Conservation (phyloP, 2,329 filamentous ascomycete genomes). For the Talaromyces albobiverticillius region DNA sequence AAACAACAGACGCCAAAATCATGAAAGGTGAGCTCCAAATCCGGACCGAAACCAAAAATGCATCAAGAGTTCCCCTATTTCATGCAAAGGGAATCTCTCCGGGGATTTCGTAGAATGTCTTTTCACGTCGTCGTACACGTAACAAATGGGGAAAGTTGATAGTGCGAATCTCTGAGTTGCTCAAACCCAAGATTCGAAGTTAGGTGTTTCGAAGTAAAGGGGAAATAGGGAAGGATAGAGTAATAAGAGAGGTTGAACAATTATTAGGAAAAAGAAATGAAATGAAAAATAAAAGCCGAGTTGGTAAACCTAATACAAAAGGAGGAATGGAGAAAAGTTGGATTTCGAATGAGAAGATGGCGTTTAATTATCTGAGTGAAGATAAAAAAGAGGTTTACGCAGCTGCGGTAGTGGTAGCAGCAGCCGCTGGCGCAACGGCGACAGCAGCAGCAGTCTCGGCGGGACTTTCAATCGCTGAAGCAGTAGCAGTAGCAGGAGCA, state of each 20-base stretch:
- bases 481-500: conserved; percentile 33
- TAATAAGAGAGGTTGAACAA: conserved; percentile 15
- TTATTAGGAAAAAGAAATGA: conserved; percentile 1
- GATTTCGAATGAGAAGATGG: conserved; percentile 17
- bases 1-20: conserved; percentile 12
- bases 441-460: conserved; percentile 33
- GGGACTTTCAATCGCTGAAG: conserved; percentile 36
- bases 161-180: too few species aligned
- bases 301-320: conserved; percentile 32
- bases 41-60: conserved; percentile 7
- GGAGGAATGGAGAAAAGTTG: conserved; percentile 20
- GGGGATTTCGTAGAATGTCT: conserved; percentile 34
- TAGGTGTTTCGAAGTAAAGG: conserved; percentile 16
- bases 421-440: conserved; percentile 34
- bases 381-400: conserved; percentile 1
- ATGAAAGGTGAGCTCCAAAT: not conserved
- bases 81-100: conserved; percentile 20
- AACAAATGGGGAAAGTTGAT: conserved; percentile 21
- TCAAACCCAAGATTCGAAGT: too few species aligned
- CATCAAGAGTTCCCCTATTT: conserved; percentile 3
- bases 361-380: conserved; percentile 27
- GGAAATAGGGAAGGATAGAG: conserved; percentile 19
- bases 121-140: conserved; percentile 45
- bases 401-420: conserved; percentile 36
- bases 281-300: conserved; percentile 13